phyloP scores from a whole-genome alignment of 202 grass and related monocot genomes.

The Zoysia matrella region DNA sequence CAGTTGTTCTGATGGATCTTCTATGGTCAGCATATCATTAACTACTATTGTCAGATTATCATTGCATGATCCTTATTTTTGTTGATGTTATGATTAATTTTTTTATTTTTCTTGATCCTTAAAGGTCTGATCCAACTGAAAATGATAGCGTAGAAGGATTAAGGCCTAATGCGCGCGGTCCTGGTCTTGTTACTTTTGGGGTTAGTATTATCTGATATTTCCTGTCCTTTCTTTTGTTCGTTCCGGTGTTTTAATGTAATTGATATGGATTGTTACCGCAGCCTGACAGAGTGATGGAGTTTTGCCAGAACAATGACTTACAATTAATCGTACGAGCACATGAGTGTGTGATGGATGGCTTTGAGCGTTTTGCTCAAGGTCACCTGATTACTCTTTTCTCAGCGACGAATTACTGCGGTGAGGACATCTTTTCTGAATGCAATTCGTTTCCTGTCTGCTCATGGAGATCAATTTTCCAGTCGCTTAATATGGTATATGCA shows the following conservation, averaged over 20 bases:
- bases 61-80: neutral
- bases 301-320: slow-evolving; percentile 97
- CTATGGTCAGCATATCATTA: slow-evolving; percentile 72
- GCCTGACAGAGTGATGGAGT: slow-evolving; percentile 99
- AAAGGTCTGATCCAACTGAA: slow-evolving; percentile 99
- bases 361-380: slow-evolving; percentile 98
- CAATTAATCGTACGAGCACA: slow-evolving; percentile 97
- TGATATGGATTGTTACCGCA: slow-evolving; percentile 43
- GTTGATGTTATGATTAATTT: slow-evolving; percentile 14
- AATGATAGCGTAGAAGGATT: slow-evolving; percentile 99
- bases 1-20: slow-evolving; percentile 98
- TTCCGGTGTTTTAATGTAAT: slow-evolving; percentile 16
- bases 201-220: slow-evolving; percentile 48
- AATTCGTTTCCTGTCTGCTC: neutral
- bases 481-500: slow-evolving; percentile 28
- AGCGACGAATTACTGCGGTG: slow-evolving; percentile 98
- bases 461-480: neutral
- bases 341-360: slow-evolving; percentile 99
- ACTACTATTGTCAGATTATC: slow-evolving; percentile 15
- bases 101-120: slow-evolving; percentile 12
- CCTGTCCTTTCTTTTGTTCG: slow-evolving; percentile 12
- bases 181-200: slow-evolving; percentile 98
- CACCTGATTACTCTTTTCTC: slow-evolving; percentile 99
- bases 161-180: slow-evolving; percentile 94
- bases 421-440: slow-evolving; percentile 19